Conservation (phyloP, 1,139 yeast genomes). For the Debaryomycetaceae sp. region DNA sequence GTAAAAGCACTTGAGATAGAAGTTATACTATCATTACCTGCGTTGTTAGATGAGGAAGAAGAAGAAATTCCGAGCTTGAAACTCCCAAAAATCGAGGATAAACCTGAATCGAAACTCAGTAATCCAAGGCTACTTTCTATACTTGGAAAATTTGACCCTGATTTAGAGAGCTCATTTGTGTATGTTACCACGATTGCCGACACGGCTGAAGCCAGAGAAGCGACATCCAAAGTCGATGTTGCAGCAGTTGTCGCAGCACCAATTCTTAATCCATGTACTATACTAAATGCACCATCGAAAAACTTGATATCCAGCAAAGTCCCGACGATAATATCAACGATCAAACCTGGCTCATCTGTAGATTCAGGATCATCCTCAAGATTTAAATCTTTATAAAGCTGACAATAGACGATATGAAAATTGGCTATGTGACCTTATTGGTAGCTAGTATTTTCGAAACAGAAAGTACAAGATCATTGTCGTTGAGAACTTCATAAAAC, state of each 20-base stretch:
- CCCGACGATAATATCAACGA: conserved; percentile 21
- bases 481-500: conserved; percentile 25
- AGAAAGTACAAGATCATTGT: conserved; percentile 23
- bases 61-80: conserved; percentile 9
- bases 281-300: conserved; percentile 8
- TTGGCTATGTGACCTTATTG: conserved; percentile 19
- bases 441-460: conserved; percentile 22
- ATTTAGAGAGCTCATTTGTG: conserved; percentile 10
- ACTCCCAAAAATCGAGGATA: conserved; percentile 11
- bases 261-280: conserved; percentile 16
- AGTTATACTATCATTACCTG: not conserved
- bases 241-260: conserved; percentile 15
- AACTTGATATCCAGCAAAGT: conserved; percentile 4
- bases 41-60: conserved; percentile 8
- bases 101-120: conserved; percentile 11
- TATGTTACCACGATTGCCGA: conserved; percentile 4
- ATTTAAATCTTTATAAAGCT: conserved; percentile 19
- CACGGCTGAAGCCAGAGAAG: conserved; percentile 11
- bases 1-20: not conserved
- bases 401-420: conserved; percentile 19
- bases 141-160: conserved; percentile 9
- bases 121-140: conserved; percentile 11
- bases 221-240: conserved; percentile 9
- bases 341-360: conserved; percentile 25
- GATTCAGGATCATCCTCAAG: conserved; percentile 20